Conservation (phyloP, 2,329 filamentous ascomycete species). For the Onygena corvina region DNA sequence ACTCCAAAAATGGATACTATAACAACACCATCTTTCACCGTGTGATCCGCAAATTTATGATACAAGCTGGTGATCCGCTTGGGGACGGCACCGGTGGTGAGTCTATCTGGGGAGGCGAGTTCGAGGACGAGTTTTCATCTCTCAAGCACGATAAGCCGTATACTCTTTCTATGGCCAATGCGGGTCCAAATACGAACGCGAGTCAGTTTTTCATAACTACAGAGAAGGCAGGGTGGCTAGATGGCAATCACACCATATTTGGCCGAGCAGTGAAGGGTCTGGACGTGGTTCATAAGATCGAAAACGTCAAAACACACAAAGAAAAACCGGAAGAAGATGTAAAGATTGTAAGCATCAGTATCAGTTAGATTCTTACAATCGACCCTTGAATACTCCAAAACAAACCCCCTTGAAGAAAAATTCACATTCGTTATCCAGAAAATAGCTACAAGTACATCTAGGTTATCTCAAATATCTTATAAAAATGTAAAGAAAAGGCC, state of each 20-base stretch:
- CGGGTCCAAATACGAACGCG: constrained; percentile 86
- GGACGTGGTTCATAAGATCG: constrained; percentile 92
- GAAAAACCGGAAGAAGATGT: constrained; percentile 96
- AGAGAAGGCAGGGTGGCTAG: constrained; percentile 92
- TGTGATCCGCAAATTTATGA: constrained; percentile 98
- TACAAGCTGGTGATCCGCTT: constrained; percentile 69
- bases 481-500: not conserved
- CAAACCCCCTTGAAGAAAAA: no score
- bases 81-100: constrained; percentile 85
- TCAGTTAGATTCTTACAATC: constrained; percentile 14
- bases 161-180: constrained; percentile 95
- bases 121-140: constrained; percentile 84
- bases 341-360: constrained; percentile 77
- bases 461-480: not conserved
- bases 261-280: constrained; percentile 79
- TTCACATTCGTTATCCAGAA: not conserved
- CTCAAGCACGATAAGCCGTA: constrained; percentile 93
- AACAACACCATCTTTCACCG: constrained; percentile 97
- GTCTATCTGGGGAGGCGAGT: constrained; percentile 84
- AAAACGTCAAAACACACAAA: constrained; percentile 73
- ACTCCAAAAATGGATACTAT: constrained; percentile 82
- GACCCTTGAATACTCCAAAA: no score
- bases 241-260: constrained; percentile 93
- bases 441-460: not conserved
- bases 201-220: constrained; percentile 98